Conservation (phyloP, 2,329 filamentous ascomycete genomes). For the Fusarium chlamydosporum region DNA sequence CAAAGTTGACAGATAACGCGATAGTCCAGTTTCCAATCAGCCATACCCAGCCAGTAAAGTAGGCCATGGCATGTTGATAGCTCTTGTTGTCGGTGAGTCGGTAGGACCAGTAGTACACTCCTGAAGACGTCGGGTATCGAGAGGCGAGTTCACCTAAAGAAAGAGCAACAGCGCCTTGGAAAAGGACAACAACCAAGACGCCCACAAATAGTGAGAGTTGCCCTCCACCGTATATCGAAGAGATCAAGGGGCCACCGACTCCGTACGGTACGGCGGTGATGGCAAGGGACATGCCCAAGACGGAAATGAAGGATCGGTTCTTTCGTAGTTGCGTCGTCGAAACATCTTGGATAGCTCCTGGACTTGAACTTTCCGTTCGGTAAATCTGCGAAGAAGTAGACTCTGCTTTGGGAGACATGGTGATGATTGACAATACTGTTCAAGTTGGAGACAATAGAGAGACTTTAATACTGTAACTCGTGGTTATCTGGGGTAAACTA, state of each 20-base stretch:
- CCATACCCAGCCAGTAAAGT: slow-evolving; percentile 9
- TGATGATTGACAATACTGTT: background rate
- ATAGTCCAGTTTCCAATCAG: slow-evolving; percentile 10
- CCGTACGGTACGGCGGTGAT: slow-evolving; percentile 5
- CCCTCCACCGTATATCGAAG: slow-evolving; percentile 1
- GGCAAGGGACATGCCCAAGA: slow-evolving; percentile 11
- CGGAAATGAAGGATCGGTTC: slow-evolving; percentile 3
- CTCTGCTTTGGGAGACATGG: background rate
- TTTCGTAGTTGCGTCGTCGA: slow-evolving; percentile 5
- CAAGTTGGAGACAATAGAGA: background rate
- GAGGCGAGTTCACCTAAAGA: slow-evolving; percentile 5
- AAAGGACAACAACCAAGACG: background rate
- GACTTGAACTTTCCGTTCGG: background rate
- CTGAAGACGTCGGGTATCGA: slow-evolving; percentile 3
- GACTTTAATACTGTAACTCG: background rate
- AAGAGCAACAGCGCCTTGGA: slow-evolving; percentile 1
- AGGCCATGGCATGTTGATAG: slow-evolving; percentile 3
- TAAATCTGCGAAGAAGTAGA: background rate
- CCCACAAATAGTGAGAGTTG: background rate
- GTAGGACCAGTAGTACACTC: slow-evolving; percentile 13
- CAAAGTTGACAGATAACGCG: slow-evolving; percentile 1
- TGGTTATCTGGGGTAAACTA: background rate
- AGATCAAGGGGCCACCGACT: background rate
- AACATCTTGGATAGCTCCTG: slow-evolving; percentile 3
- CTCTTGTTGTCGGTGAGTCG: slow-evolving; percentile 9